Base-by-base conservation (phyloP, 192 early-diverging fungal species). In the Chytriomyces confervae region DNA sequence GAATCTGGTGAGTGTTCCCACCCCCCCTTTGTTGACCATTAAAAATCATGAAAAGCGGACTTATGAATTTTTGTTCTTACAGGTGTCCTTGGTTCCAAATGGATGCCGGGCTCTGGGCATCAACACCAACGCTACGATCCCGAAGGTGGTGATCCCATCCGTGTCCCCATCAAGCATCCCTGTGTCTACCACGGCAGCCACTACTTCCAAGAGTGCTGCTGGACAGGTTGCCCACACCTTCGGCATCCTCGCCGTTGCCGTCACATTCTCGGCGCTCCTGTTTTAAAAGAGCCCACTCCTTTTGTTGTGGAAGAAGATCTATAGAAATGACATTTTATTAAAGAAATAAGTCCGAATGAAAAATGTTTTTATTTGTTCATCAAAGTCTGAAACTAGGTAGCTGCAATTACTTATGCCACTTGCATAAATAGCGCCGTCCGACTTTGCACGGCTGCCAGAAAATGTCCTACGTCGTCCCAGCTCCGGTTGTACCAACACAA, bases 101-200 rank as follows among this genome's bases (percentile, higher is more conserved):
- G 72, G 36, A 18, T 74, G 72, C 61, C 7, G 27, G 3, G 11
- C 62, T 10, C 45, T 74, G 60, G 61, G 61, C 36, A 7, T 74
- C 24, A 62, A 61, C 27, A 47, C 36, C 2, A 63, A n/a, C 61
- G 72, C 50, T 1, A n/a, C 36, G 8, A 7, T 74, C 20, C 72
- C 72, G 7, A 61, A 20, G 16, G 48, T 43, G 24, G n/a, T 23
- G 13, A 36, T 36, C 36, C 53, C 53, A 57, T 18, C 20, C 16
- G 53, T 13, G 20, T 0, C 53, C 20, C 53, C 53, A 20, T 57
- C 53, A 0, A 20, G 16, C 20, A 5, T 20, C 13, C 16, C 53
- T 57, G 50, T 27, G 50, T 20, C 69, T 45, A 27, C 69, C n/a
- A n/a, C 66, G 24, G 66, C 46, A 45, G 66, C 44, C 20, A 72